Evolutionary conservation across 2,329 filamentous ascomycete genomes (phyloP), one percentile per base, ranked within the genome.

Genomic region (Xylaria sp.): DNA sequence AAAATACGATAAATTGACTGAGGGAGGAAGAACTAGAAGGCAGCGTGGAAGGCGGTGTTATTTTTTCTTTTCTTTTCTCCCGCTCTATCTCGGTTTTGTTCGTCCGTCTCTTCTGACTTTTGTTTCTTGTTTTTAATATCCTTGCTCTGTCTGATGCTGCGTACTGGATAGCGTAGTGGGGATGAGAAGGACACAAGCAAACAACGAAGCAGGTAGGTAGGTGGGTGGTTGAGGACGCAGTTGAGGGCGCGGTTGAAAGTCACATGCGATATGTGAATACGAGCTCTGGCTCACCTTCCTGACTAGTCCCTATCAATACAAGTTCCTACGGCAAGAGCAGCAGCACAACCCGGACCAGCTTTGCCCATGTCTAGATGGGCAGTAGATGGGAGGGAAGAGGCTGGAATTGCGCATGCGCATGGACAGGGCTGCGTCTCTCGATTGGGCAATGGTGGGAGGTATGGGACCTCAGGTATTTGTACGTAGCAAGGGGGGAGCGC

Each of bases 91-190:
- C 64, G 22, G 71, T 69, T 44, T 61, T 55, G 47, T 57, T 54
- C 51, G 59, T 64, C 16, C 59, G 56, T 13, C 63, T 63, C 56
- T 73, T 69, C 44, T 54, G 29, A 45, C 34, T 51, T 2, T 68
- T 69, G 4, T 69, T 67, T 49, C 71, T 69, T 49, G 77, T 71
- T 64, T 84, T 83, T 40, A n/a, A 82, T 82, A 54, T 81, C 81
- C 52, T 76, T 77, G 56, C 80, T 75, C 42, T 37, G 26, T 75
- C 42, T 37, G 26, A 47, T 48, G 22, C 39, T 46, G 48, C 39
- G 8, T 34, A 34, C 16, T 34, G 29, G 16, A 34, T 34, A 34
- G 29, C 16, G 29, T 13, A 34, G 29, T 26, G 24, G 9, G 29
- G 29, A 13, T 4, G 29, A 34, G 16, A 26, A 34, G 8, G 29